These are phyloP conservation scores for Fusarium drepaniforme DNA, from an alignment of 2,329 filamentous ascomycete species.

Conservation along the genomic window DNA sequence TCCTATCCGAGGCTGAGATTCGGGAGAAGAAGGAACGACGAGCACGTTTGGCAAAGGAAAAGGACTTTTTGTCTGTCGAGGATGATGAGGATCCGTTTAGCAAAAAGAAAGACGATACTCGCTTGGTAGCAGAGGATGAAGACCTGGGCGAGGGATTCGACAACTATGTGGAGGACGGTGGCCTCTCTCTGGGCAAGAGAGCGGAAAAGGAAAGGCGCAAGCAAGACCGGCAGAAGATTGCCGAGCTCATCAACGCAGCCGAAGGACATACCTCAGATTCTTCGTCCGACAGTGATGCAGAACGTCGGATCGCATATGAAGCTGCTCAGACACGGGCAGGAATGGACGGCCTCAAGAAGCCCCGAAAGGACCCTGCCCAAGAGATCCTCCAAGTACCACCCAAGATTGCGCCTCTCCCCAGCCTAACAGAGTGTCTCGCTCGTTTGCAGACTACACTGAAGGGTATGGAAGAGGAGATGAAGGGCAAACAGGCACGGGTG, in stretches of 20 bases:
- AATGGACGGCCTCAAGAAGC: constrained; percentile 77
- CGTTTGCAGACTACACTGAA: constrained; percentile 71
- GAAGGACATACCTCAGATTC: constrained; percentile 74
- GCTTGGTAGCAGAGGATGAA: constrained; percentile 87
- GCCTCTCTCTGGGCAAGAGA: constrained; percentile 80
- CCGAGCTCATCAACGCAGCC: constrained; percentile 83
- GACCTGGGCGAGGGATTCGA: constrained; percentile 95
- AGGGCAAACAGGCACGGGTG: constrained; percentile 71
- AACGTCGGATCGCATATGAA: constrained; percentile 86
- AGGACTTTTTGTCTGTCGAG: constrained; percentile 75
- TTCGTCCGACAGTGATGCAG: constrained; percentile 77
- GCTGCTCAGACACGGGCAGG: constrained; percentile 87
- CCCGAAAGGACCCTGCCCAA: constrained; percentile 50
- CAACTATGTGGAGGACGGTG: constrained; percentile 88
- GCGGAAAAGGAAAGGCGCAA: constrained; percentile 79
- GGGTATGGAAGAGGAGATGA: constrained; percentile 73
- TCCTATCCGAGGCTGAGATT: constrained; percentile 88
- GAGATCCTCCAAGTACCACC: constrained; percentile 70
- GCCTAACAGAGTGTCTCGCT: constrained; percentile 75
- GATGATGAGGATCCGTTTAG: constrained; percentile 62
- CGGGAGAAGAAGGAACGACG: constrained; percentile 91
- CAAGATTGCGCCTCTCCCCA: constrained; percentile 82
- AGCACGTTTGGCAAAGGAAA: constrained; percentile 78
- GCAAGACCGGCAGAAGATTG: constrained; percentile 81
- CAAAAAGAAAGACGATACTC: constrained; percentile 73